Conservation (phyloP, 352 stramenopile species). For the Pythium rhizo-oryzae region DNA sequence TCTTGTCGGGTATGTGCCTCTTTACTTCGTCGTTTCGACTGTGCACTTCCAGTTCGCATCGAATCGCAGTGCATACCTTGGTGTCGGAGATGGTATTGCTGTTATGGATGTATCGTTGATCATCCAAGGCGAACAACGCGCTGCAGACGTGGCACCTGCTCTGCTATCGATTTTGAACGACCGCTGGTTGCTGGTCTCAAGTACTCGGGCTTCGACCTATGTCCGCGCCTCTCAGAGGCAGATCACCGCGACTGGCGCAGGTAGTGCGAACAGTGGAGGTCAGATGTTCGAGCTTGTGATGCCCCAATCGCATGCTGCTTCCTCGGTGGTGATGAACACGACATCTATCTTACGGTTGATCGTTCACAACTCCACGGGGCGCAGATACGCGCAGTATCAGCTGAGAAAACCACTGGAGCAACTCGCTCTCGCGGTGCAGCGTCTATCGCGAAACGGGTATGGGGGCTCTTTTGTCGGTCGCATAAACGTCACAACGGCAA, state of each 20-base stretch:
- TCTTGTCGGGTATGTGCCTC: conserved; percentile 37
- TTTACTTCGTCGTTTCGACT: conserved; percentile 47
- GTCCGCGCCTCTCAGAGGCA: conserved; percentile 1
- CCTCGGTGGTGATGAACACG: conserved; percentile 1
- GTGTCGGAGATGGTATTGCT: conserved; percentile 36
- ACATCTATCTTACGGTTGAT: conserved; percentile 4
- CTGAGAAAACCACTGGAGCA: background rate
- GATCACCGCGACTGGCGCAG: background rate
- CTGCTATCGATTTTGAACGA: background rate
- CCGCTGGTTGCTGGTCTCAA: background rate
- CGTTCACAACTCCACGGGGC: conserved; percentile 2
- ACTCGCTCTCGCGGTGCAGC: conserved; percentile 13
- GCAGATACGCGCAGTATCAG: conserved; percentile 5
- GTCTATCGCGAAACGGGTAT: conserved; percentile 6
- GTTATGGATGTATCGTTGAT: conserved; percentile 45
- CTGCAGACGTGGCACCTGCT: conserved; percentile 15
- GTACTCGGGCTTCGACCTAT: conserved; percentile 3
- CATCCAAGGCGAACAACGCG: conserved; percentile 32
- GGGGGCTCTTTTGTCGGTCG: conserved; percentile 8
- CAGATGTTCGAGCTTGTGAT: conserved; percentile 25
- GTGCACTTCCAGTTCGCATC: conserved; percentile 43
- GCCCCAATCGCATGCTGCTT: conserved; percentile 4
- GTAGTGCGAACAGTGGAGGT: conserved; percentile 11
- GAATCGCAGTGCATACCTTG: conserved; percentile 37
- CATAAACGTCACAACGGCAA: conserved; percentile 15